Percentiles rank a stretch among this genome's conserved stretches.
Conservation (phyloP, 345 rosid species). For the Pelargonium nanum region DNA sequence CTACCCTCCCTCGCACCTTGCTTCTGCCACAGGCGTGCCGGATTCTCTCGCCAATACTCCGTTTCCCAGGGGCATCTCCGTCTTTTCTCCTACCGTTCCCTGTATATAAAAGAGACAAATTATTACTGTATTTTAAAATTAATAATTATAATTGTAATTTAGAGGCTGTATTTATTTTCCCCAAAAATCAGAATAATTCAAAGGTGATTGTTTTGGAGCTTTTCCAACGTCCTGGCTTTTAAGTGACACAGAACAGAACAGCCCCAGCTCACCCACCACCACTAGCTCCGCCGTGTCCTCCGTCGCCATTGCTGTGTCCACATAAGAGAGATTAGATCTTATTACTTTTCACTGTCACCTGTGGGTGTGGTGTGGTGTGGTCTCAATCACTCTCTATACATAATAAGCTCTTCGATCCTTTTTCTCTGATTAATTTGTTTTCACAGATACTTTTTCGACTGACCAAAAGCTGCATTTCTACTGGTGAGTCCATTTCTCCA, state of each 20-base stretch:
- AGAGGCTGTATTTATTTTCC: not conserved
- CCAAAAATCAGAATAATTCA: not conserved
- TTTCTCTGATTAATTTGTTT: too few species aligned
- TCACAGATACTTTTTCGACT: not conserved
- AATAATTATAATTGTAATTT: too few species aligned
- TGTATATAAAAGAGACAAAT: not conserved
- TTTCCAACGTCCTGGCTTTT: not conserved
- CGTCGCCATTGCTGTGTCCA: not conserved
- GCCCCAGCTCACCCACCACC: not conserved
- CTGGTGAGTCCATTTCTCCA: not conserved
- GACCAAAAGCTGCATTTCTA: not conserved
- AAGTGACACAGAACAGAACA: too few species aligned
- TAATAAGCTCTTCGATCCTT: too few species aligned
- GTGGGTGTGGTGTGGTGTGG: not conserved
- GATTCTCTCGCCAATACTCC: not conserved
- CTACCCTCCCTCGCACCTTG: not conserved
- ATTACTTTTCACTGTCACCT: not conserved
- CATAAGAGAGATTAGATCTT: not conserved
- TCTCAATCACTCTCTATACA: too few species aligned
- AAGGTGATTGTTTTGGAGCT: not conserved
- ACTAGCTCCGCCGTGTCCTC: not conserved
- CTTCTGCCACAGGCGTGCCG: not conserved
- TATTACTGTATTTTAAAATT: not conserved
- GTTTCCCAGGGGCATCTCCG: not conserved
- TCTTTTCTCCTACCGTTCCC: not conserved